These are phyloP conservation scores for Veloporphyrellus conicus DNA, from an alignment of 1,284 basidiomycete species.

Conservation along the genomic window DNA sequence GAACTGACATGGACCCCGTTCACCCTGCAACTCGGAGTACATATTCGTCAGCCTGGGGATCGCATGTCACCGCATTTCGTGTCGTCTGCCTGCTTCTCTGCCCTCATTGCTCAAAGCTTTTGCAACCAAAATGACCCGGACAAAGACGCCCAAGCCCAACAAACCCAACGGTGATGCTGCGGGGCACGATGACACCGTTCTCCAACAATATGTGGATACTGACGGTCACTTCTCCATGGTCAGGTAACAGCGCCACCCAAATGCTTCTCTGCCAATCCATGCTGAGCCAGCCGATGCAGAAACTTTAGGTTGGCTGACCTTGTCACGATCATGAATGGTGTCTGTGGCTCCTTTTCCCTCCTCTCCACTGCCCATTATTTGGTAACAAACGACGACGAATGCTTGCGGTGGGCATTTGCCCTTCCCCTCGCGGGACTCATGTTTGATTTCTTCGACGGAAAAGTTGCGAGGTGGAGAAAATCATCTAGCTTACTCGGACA, in stretches of 20 bases:
- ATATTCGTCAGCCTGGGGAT: constrained; percentile 10
- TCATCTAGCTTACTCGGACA: constrained; percentile 96
- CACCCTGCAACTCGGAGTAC: background rate
- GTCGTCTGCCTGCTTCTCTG: constrained; percentile 29
- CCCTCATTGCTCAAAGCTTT: constrained; percentile 1
- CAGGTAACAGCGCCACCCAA: constrained; percentile 50
- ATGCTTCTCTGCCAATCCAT: constrained; percentile 14
- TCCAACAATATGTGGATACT: constrained; percentile 83
- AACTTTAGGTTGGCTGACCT: constrained; percentile 98
- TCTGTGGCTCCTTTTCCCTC: constrained; percentile 95
- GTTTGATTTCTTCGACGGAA: constrained; percentile 98
- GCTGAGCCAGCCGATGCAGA: constrained; percentile 42
- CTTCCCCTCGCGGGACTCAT: constrained; percentile 94
- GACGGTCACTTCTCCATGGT: constrained; percentile 95
- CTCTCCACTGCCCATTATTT: constrained; percentile 91
- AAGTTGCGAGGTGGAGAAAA: constrained; percentile 95
- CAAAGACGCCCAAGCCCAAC: constrained; percentile 32
- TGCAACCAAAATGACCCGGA: constrained; percentile 22
- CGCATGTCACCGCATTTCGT: constrained; percentile 21
- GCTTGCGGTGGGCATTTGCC: constrained; percentile 81
- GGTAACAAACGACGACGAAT: constrained; percentile 73
- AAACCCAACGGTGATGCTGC: constrained; percentile 30
- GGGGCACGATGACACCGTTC: constrained; percentile 36
- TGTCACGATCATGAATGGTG: constrained; percentile 99
- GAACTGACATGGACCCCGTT: constrained; percentile 19